Percentiles rank a stretch among this genome's conserved stretches.
Evolutionary conservation across 345 rosid species (phyloP).

Genomic region (Ricinus communis): DNA sequence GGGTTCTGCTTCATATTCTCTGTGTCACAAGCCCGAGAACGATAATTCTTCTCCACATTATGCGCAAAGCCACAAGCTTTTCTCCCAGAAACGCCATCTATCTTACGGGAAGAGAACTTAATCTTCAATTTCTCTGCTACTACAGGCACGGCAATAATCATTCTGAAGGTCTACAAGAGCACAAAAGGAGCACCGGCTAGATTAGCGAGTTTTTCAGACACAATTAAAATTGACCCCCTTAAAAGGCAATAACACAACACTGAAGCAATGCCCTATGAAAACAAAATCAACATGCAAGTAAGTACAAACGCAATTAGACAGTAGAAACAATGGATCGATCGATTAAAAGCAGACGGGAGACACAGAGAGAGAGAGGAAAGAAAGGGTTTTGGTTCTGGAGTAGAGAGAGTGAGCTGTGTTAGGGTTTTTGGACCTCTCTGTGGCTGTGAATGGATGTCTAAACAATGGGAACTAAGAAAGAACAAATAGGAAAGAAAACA

Average conservation of each 20-base stretch:
- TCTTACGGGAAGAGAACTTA: slow-evolving; percentile 48
- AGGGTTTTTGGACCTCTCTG: no score
- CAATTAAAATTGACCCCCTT: background rate
- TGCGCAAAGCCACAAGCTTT: slow-evolving; percentile 26
- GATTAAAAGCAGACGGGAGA: no score
- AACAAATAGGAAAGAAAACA: no score
- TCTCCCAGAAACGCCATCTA: slow-evolving; percentile 29
- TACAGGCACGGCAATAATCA: slow-evolving; percentile 44
- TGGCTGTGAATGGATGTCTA: no score
- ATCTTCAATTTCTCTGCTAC: slow-evolving; percentile 47
- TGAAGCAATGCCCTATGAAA: slow-evolving; percentile 17
- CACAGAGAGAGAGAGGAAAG: no score
- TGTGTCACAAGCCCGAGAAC: slow-evolving; percentile 17
- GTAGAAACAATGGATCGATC: no score
- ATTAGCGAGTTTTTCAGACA: background rate
- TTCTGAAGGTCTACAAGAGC: slow-evolving; percentile 22
- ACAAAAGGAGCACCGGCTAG: background rate
- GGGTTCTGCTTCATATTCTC: slow-evolving; percentile 21
- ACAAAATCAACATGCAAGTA: slow-evolving; percentile 11
- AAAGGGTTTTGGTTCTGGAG: no score
- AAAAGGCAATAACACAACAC: slow-evolving; percentile 17
- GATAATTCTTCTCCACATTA: slow-evolving; percentile 14
- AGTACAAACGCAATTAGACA: no score
- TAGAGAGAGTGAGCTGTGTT: no score
- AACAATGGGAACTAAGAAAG: no score